phyloP scores from a whole-genome alignment of 306 rosid genomes.

The Fragaria vesca region DNA sequence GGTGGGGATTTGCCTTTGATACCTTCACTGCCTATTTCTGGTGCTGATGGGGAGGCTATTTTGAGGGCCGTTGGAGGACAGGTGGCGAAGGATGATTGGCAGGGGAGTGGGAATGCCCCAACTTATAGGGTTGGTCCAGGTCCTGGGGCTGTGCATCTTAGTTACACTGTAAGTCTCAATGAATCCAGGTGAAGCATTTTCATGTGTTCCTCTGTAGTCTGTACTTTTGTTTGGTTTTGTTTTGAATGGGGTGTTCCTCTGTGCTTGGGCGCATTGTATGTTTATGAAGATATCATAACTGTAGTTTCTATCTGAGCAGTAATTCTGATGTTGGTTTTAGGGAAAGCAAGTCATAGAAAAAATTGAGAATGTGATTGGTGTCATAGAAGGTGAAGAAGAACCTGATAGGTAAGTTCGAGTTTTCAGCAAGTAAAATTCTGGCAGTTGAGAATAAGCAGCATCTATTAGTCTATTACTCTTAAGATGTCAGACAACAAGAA shows the following conservation, averaged over 20 bases:
- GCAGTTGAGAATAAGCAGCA: not conserved
- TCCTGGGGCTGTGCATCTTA: slow-evolving; percentile 65
- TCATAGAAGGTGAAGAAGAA: slow-evolving; percentile 72
- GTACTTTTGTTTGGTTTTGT: too few relatives aligned
- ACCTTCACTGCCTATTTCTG: slow-evolving; percentile 69
- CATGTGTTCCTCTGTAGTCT: not conserved
- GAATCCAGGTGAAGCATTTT: not conserved
- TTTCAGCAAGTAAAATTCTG: not conserved
- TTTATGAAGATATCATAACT: not conserved
- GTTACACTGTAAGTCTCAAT: slow-evolving; percentile 40
- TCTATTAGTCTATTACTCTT: not conserved
- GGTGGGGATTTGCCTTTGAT: slow-evolving; percentile 54
- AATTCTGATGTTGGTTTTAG: slow-evolving; percentile 32
- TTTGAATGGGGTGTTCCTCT: too few relatives aligned
- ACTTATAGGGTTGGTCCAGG: slow-evolving; percentile 66
- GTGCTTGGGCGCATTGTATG: not conserved
- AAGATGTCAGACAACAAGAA: not conserved
- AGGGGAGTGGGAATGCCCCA: slow-evolving; percentile 55
- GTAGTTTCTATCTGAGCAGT: too few relatives aligned
- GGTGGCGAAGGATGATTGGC: slow-evolving; percentile 68
- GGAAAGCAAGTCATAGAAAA: slow-evolving; percentile 48
- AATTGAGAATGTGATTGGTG: slow-evolving; percentile 69
- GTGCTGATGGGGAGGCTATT: slow-evolving; percentile 54
- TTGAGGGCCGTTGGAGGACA: slow-evolving; percentile 54
- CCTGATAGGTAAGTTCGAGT: slow-evolving; percentile 53